Conservation (phyloP, 805 yeast genomes). For the Scheffersomyces amazonensis region DNA sequence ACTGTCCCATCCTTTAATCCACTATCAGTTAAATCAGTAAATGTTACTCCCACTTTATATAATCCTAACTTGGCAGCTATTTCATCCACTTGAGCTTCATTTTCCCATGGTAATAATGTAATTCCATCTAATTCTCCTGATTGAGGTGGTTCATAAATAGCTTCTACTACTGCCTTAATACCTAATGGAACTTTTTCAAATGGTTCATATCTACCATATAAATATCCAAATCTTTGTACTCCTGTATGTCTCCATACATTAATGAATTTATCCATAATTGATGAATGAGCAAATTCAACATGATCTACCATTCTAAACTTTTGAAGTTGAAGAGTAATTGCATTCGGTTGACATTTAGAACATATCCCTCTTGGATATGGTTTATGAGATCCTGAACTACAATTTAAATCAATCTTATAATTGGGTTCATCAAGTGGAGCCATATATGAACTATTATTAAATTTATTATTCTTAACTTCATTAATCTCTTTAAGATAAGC, state of each 20-base stretch:
- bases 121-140: constrained; percentile 83
- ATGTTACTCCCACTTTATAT: constrained; percentile 74
- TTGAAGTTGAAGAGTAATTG: constrained; percentile 89
- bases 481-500: constrained; percentile 74
- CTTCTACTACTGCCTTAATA: constrained; percentile 89
- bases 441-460: constrained; percentile 59
- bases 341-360: constrained; percentile 94
- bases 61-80: constrained; percentile 62
- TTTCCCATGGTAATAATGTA: constrained; percentile 54
- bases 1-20: constrained; percentile 88
- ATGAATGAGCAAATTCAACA: constrained; percentile 80
- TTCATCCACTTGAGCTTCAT: constrained; percentile 49
- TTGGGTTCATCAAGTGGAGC: constrained; percentile 75
- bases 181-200: constrained; percentile 90
- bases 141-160: constrained; percentile 93
- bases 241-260: constrained; percentile 92
- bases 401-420: constrained; percentile 60
- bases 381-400: constrained; percentile 71
- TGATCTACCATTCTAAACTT: constrained; percentile 95
- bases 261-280: constrained; percentile 75
- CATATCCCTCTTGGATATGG: constrained; percentile 97
- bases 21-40: constrained; percentile 86
- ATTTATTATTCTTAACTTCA: constrained; percentile 60
- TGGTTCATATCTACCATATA: constrained; percentile 77
- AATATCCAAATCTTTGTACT: constrained; percentile 77